Percentiles rank a stretch among this genome's conserved stretches.
These are phyloP conservation scores for Trametes polyzona DNA, from an alignment of 1,284 basidiomycete genomes.

Conservation along the genomic window DNA sequence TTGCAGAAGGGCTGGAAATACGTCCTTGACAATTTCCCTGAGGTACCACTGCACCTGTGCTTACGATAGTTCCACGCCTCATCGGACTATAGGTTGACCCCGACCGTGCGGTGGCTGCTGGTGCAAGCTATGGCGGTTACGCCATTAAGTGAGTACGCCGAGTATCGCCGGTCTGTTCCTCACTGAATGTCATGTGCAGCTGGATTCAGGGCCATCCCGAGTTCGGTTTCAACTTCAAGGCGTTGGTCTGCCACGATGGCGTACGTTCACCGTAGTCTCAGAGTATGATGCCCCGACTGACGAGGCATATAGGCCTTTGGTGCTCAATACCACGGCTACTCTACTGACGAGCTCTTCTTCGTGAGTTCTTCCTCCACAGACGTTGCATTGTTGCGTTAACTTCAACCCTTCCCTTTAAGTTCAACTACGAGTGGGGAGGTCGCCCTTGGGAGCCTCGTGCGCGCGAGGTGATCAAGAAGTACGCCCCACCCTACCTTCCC, in stretches of 20 bases:
- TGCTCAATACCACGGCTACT: constrained; percentile 72
- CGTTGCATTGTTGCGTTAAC: neutral
- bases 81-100: constrained; percentile 65
- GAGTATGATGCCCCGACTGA: neutral
- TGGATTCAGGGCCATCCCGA: constrained; percentile 96
- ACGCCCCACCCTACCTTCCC: constrained; percentile 22
- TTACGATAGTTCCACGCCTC: neutral
- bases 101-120: constrained; percentile 80
- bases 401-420: constrained; percentile 44
- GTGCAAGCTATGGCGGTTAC: constrained; percentile 83
- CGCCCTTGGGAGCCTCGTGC: constrained; percentile 73
- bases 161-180: too few relatives aligned
- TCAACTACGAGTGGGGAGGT: constrained; percentile 85
- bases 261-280: constrained; percentile 44
- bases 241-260: constrained; percentile 88
- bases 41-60: constrained; percentile 47
- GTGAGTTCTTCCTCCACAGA: constrained; percentile 44
- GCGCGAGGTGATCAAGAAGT: constrained; percentile 61
- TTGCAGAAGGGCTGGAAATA: constrained; percentile 78
- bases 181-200: too few relatives aligned
- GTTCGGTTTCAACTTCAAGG: constrained; percentile 85
- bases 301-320: constrained; percentile 59
- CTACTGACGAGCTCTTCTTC: constrained; percentile 89
- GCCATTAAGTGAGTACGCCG: constrained; percentile 79
- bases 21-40: constrained; percentile 70